phyloP scores from a whole-genome alignment of 2,329 filamentous ascomycete genomes.

The Dendryphion nanum region DNA sequence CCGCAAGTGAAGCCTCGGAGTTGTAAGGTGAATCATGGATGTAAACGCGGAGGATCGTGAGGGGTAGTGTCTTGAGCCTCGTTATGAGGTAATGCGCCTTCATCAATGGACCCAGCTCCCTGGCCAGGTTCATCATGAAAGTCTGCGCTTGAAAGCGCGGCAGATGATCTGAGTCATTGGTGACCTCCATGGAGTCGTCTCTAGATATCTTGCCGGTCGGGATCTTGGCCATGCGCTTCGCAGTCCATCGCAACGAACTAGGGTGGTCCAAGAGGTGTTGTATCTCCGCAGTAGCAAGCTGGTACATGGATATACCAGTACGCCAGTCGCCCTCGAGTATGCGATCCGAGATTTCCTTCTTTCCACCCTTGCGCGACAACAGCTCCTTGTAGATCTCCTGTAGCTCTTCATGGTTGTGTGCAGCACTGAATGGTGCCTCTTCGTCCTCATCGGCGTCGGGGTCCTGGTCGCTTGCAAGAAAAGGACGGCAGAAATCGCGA shows the following conservation, averaged over 20 bases:
- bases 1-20: slow-evolving; percentile 40
- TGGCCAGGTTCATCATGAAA: slow-evolving; percentile 74
- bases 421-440: slow-evolving; percentile 68
- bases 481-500: slow-evolving; percentile 59
- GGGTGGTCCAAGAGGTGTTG: slow-evolving; percentile 55
- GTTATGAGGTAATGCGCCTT: slow-evolving; percentile 83
- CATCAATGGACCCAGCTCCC: slow-evolving; percentile 71
- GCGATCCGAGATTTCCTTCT: slow-evolving; percentile 55
- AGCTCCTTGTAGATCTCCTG: slow-evolving; percentile 49
- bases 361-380: slow-evolving; percentile 47
- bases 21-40: slow-evolving; percentile 80
- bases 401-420: slow-evolving; percentile 64
- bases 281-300: slow-evolving; percentile 56
- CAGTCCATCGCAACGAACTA: slow-evolving; percentile 53
- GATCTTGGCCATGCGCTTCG: slow-evolving; percentile 46
- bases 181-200: slow-evolving; percentile 41
- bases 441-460: slow-evolving; percentile 55
- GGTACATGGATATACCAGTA: slow-evolving; percentile 53
- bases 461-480: slow-evolving; percentile 45
- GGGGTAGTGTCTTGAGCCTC: slow-evolving; percentile 65
- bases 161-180: slow-evolving; percentile 40
- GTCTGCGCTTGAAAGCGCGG: slow-evolving; percentile 78
- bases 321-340: slow-evolving; percentile 59
- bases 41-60: slow-evolving; percentile 75
- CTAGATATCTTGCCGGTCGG: slow-evolving; percentile 23